Evolutionary conservation across 2,329 filamentous ascomycete genomes (phyloP), one percentile per base, ranked within the genome.

Genomic region (Cladophialophora bantiana): DNA sequence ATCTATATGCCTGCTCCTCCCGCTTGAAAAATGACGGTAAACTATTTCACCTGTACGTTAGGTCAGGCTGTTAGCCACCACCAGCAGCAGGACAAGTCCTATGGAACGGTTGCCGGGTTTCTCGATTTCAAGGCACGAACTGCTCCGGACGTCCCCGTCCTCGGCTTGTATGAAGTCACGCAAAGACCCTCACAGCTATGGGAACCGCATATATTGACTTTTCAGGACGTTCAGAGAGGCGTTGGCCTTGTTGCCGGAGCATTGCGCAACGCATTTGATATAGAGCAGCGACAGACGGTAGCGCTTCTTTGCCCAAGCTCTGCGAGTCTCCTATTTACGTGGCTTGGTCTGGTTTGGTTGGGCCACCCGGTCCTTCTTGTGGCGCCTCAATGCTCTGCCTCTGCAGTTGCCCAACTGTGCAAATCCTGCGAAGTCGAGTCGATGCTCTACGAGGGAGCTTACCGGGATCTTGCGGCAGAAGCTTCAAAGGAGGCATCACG

Each of bases 21-120:
- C 26, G 3, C 3, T 38, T 15, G 32, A 13, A 32, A 32, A 1
- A 69, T 69, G 67, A 35, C 62, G 13, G 55, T 58, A 1, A 87
- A 84, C 65, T 88, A 89, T 74, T 89, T 89, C 72, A 83, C 83
- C 3, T 89, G 87, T 74, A 88, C 86, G 0, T 79, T 89, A 1
- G 87, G 85, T 1, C 81, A 89, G 73, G 85, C 86, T 10, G 77
- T 79, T 0, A 67, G 69, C 1, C 69, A 83, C 18, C 80, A 77
- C n/a, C 67, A 73, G 18, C 80, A 77, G 18, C 67, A 73, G 18
- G 59, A 62, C 2, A 68, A 73, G 9, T 72, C 74, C 7, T 78
- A 78, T 35, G 71, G 76, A 2, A 85, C 81, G 0, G 80, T 88
- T 63, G 79, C 81, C 61, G 75, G 83, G 0, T 80, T 89, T 63